Evolutionary conservation across 768 basidiomycete genomes (phyloP).

Genomic region (Tulasnella sp.): DNA sequence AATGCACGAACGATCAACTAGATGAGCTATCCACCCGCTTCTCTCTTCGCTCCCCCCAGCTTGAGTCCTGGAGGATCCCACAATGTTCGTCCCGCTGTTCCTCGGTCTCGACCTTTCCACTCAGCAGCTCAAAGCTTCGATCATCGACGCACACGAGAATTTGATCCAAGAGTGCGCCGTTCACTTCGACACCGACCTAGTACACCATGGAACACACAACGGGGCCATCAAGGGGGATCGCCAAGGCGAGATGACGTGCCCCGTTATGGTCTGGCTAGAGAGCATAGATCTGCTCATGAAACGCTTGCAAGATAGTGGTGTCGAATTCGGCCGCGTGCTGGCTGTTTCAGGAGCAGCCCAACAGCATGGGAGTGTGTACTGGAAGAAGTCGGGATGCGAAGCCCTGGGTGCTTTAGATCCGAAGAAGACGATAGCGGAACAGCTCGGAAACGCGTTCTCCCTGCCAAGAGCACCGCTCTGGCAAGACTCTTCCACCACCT

Average conservation of each 20-base stretch:
- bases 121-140: slow-evolving; percentile 69
- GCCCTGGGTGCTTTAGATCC: slow-evolving; percentile 46
- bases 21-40: background rate
- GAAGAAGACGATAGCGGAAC: slow-evolving; percentile 39
- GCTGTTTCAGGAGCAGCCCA: slow-evolving; percentile 72
- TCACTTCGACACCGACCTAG: slow-evolving; percentile 70
- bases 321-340: slow-evolving; percentile 46
- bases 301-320: slow-evolving; percentile 44
- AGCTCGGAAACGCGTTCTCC: slow-evolving; percentile 56
- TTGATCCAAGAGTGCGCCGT: slow-evolving; percentile 61
- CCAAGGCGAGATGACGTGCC: slow-evolving; percentile 65
- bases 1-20: background rate
- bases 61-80: background rate
- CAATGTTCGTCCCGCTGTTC: slow-evolving; percentile 31
- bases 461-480: slow-evolving; percentile 65
- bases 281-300: slow-evolving; percentile 69
- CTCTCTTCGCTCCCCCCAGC: background rate
- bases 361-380: slow-evolving; percentile 84
- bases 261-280: slow-evolving; percentile 76
- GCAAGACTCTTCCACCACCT: slow-evolving; percentile 81
- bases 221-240: slow-evolving; percentile 55
- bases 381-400: slow-evolving; percentile 46
- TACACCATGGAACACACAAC: slow-evolving; percentile 52
- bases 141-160: slow-evolving; percentile 45
- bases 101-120: slow-evolving; percentile 82